Base-by-base conservation (phyloP, 2,329 filamentous ascomycete species). In the Coleophoma cylindrospora region DNA sequence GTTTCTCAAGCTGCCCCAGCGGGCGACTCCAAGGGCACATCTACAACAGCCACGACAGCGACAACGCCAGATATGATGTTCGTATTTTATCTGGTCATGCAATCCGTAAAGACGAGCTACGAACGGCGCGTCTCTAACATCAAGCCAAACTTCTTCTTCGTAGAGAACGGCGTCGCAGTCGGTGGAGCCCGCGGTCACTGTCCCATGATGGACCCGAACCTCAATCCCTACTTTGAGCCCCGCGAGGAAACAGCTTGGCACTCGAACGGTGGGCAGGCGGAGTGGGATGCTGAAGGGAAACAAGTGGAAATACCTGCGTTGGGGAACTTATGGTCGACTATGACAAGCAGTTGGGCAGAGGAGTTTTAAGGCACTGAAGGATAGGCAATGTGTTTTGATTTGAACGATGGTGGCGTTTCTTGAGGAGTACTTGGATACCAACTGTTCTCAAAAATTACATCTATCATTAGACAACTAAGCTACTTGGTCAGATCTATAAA, bases 321-420 rank as follows among this genome's bases (percentile, higher is more conserved):
- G 36, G 15, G 15, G 11, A 38, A 62, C 50, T 36, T 64, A 10
- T 64, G 62, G 62, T 59, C 57, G 8, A 63, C 59, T 4, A 63
- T 64, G 62, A 63, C 60, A 13, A 52, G 56, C 12, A 57, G 50
- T 11, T 62, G 61, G 58, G 59, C 57, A 10, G 54, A 54, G 21
- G 48, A 54, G 22, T 45, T 48, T 36, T 40, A n/a, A 48, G 12
- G 6, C 2, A 8, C 27, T 27, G 27, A 27, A 27, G 9, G 6
- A 6, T 27, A 27, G 27, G 27, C 27, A 10, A 3, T 27, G 27
- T 27, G 4, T 27, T 27, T 27, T 27, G 27, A 27, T 10, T 27
- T 27, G 27, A 2, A 27, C 27, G 2, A 27, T 10, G 4, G 3
- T 3, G 27, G 6, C 9, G 7, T 27, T 27, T 27, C 27, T 10